Evolutionary conservation across 2,329 filamentous ascomycete species (phyloP), one percentile per base, ranked within the genome.

Genomic region (Chalara sp.): DNA sequence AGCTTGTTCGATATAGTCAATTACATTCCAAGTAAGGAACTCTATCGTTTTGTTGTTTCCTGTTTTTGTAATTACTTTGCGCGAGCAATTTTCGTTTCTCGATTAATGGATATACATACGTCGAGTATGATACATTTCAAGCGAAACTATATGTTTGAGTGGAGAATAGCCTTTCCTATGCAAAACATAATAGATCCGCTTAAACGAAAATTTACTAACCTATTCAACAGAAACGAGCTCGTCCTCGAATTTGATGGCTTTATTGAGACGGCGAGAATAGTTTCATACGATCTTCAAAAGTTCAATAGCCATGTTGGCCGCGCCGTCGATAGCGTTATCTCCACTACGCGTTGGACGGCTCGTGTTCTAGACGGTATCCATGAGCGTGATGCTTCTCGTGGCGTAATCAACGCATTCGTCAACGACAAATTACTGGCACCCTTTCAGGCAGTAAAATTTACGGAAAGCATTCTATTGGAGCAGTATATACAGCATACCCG

Each of bases 281-380:
- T 84, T 1, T 80, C 84, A 4, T 73, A 76, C 43, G 81, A 87
- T 50, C 74, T 93, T 5, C 83, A 85, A 54, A 78, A 76, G 52
- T 93, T 91, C 75, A 91, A 91, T 68, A 82, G 80, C 0, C 83
- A 86, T 58, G 84, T 91, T 56, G 86, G 86, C 5, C 76, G 81
- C 8, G 83, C 84, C 1, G 82, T 91, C 35, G 87, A 92, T 61
- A 80, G 79, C 35, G 82, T 91, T 46, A 83, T 91, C 53, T 79
- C 76, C 55, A 88, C 86, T 50, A 90, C 89, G 61, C 79, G 80
- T 49, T 90, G 84, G 84, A 91, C 87, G 0, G 76, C 83, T 45
- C 76, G 81, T 12, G 62, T 65, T 32, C 58, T 67, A 6, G 63
- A 65, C 51, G 58, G 61, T 2, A 63, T 67, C 30, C 57, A 62